Evolutionary conservation across 768 basidiomycete species (phyloP).

Genomic region (Suillus placidus): DNA sequence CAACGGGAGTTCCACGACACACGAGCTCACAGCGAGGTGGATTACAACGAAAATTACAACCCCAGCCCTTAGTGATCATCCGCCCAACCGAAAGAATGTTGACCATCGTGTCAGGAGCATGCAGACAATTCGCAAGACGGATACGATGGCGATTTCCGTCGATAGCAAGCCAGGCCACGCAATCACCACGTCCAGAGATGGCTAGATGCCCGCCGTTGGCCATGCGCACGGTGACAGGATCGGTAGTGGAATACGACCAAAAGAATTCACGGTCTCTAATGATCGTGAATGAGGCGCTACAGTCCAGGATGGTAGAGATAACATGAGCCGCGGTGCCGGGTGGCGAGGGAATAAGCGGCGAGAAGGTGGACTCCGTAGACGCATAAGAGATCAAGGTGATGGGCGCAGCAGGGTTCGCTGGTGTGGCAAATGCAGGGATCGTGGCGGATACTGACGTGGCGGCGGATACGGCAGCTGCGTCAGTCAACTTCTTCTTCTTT

Average conservation of each 20-base stretch:
- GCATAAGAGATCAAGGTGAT: background rate
- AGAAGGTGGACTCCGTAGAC: background rate
- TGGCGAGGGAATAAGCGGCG: background rate
- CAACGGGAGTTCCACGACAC: background rate
- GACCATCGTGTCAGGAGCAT: slow-evolving; percentile 3
- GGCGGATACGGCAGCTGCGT: background rate
- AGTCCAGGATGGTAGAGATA: background rate
- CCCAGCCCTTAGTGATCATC: slow-evolving; percentile 1
- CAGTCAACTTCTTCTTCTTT: background rate
- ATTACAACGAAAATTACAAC: background rate
- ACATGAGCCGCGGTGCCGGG: background rate
- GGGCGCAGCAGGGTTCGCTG: background rate
- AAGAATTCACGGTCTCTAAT: background rate
- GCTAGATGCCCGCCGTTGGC: background rate
- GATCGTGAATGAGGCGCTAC: background rate
- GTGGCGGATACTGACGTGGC: background rate
- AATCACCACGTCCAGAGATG: slow-evolving; percentile 1
- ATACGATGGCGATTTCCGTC: background rate
- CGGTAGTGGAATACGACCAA: background rate
- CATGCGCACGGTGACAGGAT: background rate
- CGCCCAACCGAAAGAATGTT: slow-evolving; percentile 1
- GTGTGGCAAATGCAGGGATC: background rate
- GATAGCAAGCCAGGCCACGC: background rate
- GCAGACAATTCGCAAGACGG: background rate
- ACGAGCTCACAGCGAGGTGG: background rate